A percentile compares a stretch with the other conserved stretches of the same genome.
phyloP scores from a whole-genome alignment of 1,284 basidiomycete species.

The Rhodotorula sp. region DNA sequence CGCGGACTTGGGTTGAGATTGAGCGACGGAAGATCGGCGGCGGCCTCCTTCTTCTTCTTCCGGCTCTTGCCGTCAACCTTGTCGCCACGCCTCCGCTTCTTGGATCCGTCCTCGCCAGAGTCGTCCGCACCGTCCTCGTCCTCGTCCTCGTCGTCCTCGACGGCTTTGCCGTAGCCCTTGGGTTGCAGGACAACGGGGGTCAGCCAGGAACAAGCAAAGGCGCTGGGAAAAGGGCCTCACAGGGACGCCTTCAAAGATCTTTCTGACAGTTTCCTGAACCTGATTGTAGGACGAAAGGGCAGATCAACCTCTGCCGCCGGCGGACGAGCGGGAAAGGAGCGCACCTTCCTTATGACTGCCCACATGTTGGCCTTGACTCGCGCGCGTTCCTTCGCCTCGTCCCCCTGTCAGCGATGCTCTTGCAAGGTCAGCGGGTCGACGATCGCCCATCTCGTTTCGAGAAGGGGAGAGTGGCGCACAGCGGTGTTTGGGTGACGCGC shows the following conservation, averaged over 20 bases:
- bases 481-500: no score
- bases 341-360: not conserved
- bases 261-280: not conserved
- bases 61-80: not conserved
- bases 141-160: no score
- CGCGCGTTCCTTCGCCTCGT: not conserved
- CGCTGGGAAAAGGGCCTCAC: not conserved
- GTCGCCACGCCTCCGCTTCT: not conserved
- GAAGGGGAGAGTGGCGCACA: not conserved
- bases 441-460: no score
- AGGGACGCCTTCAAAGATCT: not conserved
- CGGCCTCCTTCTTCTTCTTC: constrained; percentile 9
- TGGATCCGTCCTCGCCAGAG: not conserved
- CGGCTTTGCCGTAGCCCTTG: not conserved
- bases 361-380: not conserved
- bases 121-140: not conserved
- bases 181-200: not conserved
- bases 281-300: not conserved
- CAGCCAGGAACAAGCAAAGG: not conserved
- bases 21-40: constrained; percentile 13
- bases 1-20: constrained; percentile 11
- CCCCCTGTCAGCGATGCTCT: no score
- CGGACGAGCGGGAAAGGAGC: not conserved
- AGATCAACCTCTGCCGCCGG: no score
- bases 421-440: no score